Percentiles rank a stretch among this genome's conserved stretches.
Conservation (phyloP, 148 eudicot genomes). For the Amaranthus palmeri region DNA sequence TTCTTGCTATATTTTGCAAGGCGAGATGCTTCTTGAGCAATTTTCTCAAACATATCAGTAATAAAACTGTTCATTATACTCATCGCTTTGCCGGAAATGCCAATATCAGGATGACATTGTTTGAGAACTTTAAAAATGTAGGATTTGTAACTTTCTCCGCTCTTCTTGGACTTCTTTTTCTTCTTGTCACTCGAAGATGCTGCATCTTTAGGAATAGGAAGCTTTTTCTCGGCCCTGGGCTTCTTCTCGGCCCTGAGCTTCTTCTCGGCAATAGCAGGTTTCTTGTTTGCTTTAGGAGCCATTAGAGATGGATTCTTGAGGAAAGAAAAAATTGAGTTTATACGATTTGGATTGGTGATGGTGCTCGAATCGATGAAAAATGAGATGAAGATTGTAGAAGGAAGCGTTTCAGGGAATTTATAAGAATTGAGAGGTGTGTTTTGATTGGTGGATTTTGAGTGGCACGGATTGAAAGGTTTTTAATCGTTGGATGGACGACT, state of each 20-base stretch:
- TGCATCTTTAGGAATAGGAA: constrained; percentile 3
- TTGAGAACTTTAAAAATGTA: constrained; percentile 15
- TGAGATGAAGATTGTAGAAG: too few relatives aligned
- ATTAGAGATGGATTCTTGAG: background rate
- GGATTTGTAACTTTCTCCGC: constrained; percentile 7
- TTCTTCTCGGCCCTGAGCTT: constrained; percentile 15
- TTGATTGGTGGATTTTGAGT: constrained; percentile 10
- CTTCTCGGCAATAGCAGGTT: background rate
- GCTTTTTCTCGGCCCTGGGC: constrained; percentile 9
- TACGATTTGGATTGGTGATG: background rate
- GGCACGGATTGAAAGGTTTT: background rate
- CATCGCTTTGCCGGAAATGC: constrained; percentile 8
- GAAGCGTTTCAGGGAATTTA: background rate
- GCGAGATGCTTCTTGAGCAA: constrained; percentile 13
- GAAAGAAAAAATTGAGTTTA: background rate
- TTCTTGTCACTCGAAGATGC: background rate
- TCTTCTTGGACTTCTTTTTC: constrained; percentile 17
- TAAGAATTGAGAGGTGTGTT: background rate
- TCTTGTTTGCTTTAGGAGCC: constrained; percentile 12
- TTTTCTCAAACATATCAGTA: constrained; percentile 10
- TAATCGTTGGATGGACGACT: constrained; percentile 1
- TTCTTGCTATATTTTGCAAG: background rate
- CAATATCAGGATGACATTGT: constrained; percentile 15
- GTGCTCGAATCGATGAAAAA: too few relatives aligned
- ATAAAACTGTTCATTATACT: constrained; percentile 17